Evolutionary conservation across 208 protist species (phyloP), one percentile per base, ranked within the genome.

Genomic region (Crithidia brevicula): DNA sequence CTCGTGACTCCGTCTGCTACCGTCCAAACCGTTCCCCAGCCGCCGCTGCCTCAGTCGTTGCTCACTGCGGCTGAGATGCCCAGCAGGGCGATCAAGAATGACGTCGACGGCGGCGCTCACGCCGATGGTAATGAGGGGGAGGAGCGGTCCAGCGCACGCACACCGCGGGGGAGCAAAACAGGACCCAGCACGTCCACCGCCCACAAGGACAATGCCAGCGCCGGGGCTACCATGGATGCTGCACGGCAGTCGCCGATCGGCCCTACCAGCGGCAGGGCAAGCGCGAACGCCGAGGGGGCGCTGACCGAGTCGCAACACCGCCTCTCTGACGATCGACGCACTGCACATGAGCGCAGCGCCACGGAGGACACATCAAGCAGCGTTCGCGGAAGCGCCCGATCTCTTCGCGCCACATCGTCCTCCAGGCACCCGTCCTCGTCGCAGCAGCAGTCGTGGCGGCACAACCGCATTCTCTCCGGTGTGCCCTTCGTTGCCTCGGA

Each of bases 401-500:
- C n/a, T n/a, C n/a, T n/a, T n/a, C n/a, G n/a, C n/a, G n/a, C n/a
- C n/a, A n/a, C n/a, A n/a, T n/a, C n/a, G n/a, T n/a, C n/a, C n/a
- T n/a, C n/a, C n/a, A n/a, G n/a, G n/a, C n/a, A n/a, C n/a, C n/a
- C n/a, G n/a, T n/a, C n/a, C n/a, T n/a, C 9, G 18, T 6, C 20
- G 42, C 16, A 7, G 20, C 28, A n/a, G 11, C 5, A 31, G 27
- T 5, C 56, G 25, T 27, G 10, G 40, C 45, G 33, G 20, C 31
- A 54, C 33, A 22, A 52, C 38, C 43, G 45, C 4, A 65, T 54
- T 10, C 28, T 65, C 8, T 65, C 59, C 10, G 59, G 46, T 10
- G 59, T 65, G 16, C 59, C 45, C n/a, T 40, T 54, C 18, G 10
- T 65, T 15, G 1, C 33, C 7, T 65, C 59, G 2, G 59, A 65